A percentile compares a stretch with the other conserved stretches of the same genome.
Evolutionary conservation across 2,329 filamentous ascomycete genomes (phyloP).

Genomic region (Zymoseptoria tritici): DNA sequence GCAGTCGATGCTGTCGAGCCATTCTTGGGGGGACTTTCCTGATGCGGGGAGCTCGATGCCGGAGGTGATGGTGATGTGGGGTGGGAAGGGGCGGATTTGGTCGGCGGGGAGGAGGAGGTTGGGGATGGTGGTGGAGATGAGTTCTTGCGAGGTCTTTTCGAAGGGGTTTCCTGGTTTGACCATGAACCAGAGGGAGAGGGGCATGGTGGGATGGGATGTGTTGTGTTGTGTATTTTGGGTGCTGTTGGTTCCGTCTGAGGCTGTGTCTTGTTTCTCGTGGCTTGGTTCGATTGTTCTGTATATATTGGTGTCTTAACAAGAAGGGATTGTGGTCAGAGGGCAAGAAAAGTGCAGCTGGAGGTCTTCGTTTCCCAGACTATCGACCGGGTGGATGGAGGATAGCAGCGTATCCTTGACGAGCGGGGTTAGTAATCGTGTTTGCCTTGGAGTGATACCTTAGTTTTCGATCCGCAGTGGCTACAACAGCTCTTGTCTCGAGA

Average conservation of each 20-base stretch:
- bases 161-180: slow-evolving; percentile 14
- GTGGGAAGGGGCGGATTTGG: slow-evolving; percentile 11
- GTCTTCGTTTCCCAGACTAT: too few relatives aligned
- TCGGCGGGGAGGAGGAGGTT: slow-evolving; percentile 10
- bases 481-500: neutral
- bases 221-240: neutral
- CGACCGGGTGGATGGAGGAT: neutral
- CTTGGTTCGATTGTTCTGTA: neutral
- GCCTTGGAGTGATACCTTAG: too few relatives aligned
- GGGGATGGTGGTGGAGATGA: slow-evolving; percentile 20
- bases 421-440: too few relatives aligned
- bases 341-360: too few relatives aligned
- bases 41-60: slow-evolving; percentile 9
- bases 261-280: neutral
- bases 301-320: too few relatives aligned
- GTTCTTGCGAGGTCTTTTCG: slow-evolving; percentile 19
- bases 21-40: slow-evolving; percentile 15
- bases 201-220: neutral
- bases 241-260: neutral
- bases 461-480: neutral
- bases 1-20: slow-evolving; percentile 13
- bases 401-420: too few relatives aligned
- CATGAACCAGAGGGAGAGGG: slow-evolving; percentile 19
- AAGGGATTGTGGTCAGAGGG: too few relatives aligned
- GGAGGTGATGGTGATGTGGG: slow-evolving; percentile 18